A percentile compares a stretch with the other conserved stretches of the same genome.
These are phyloP conservation scores for Erythrobasidium hasegawianum DNA, from an alignment of 1,284 basidiomycete species.

Conservation along the genomic window DNA sequence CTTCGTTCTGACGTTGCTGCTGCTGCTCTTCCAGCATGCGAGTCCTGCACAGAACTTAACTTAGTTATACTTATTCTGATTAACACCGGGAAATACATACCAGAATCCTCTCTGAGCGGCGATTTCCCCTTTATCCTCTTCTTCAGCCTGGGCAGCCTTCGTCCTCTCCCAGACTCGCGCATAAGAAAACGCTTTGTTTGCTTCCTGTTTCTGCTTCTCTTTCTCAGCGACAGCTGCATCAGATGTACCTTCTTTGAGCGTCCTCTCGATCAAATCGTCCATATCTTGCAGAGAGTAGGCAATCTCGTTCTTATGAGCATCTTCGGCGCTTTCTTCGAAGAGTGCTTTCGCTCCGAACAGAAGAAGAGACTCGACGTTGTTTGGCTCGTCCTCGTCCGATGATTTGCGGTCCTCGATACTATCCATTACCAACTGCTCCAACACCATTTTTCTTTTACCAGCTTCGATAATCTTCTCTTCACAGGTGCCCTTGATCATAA, in stretches of 20 bases:
- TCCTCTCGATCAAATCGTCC: constrained; percentile 45
- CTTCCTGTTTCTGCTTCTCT: constrained; percentile 30
- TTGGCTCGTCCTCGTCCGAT: constrained; percentile 40
- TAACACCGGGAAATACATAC: neutral
- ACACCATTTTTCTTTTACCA: constrained; percentile 47
- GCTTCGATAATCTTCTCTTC: constrained; percentile 49
- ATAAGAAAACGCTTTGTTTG: constrained; percentile 45
- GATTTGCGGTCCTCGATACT: constrained; percentile 36
- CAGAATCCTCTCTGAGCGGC: constrained; percentile 38
- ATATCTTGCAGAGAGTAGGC: constrained; percentile 47
- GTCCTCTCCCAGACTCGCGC: constrained; percentile 48
- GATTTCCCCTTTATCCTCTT: constrained; percentile 26
- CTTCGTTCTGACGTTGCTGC: constrained; percentile 35
- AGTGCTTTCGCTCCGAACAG: constrained; percentile 48
- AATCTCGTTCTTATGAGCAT: constrained; percentile 45
- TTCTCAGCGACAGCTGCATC: constrained; percentile 32
- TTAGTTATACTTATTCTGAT: no score
- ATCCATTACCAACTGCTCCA: constrained; percentile 50
- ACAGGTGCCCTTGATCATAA: constrained; percentile 49
- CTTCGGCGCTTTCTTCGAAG: constrained; percentile 47
- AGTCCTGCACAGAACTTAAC: constrained; percentile 43
- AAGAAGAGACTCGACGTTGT: constrained; percentile 47
- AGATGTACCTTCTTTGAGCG: constrained; percentile 38
- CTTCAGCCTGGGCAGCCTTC: constrained; percentile 31
- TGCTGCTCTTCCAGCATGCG: constrained; percentile 46